phyloP scores from a whole-genome alignment of 176 grass and related monocot genomes.

The Sorghum bicolor region Sorghum_bicolor_NCBIv3 NC_012872.2:61191001-61191500 shows the following conservation, averaged over 20 bases:
- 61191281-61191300: not conserved
- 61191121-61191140: conserved; percentile 2
- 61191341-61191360: not conserved
- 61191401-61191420: conserved; percentile 26
- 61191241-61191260: not conserved
- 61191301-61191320: not conserved
- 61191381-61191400: conserved; percentile 12
- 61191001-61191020: not conserved
- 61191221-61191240: not conserved
- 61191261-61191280: not conserved
- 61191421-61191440: conserved; percentile 81
- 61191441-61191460: conserved; percentile 97
- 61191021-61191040: conserved; percentile 50
- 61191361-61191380: not conserved
- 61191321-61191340: not conserved
- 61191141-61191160: not conserved
- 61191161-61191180: not conserved
- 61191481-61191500: conserved; percentile 89
- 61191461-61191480: conserved; percentile 83
- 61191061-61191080: conserved; percentile 92
- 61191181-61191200: not conserved
- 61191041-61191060: conserved; percentile 96
- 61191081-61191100: conserved; percentile 95
- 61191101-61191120: conserved; percentile 95
- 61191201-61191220: not conserved